These are phyloP conservation scores for Hirsutella thompsonii DNA, from an alignment of 2,329 filamentous ascomycete genomes.

Conservation along the genomic window DNA sequence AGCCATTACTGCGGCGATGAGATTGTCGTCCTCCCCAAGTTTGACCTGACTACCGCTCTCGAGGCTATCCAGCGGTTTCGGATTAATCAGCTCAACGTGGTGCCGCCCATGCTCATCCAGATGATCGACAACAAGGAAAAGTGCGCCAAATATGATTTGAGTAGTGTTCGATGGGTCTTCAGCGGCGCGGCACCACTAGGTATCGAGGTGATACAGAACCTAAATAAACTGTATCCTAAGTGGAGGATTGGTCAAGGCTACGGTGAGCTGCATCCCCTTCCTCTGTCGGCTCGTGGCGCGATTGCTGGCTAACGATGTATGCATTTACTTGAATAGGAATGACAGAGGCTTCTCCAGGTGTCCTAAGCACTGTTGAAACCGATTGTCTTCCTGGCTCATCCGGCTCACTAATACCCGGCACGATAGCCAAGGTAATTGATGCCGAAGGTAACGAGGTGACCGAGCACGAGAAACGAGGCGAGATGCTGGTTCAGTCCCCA, in stretches of 20 bases:
- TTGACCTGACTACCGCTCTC: conserved; percentile 56
- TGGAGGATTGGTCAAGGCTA: conserved; percentile 63
- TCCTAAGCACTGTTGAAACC: conserved; percentile 38
- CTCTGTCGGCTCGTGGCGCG: accelerated
- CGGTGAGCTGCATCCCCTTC: conserved; percentile 29
- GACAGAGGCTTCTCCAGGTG: conserved; percentile 61
- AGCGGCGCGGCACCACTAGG: conserved; percentile 67
- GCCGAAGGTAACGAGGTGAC: conserved; percentile 56
- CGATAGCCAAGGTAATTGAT: conserved; percentile 51
- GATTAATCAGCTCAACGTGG: conserved; percentile 55
- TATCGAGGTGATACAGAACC: conserved; percentile 49
- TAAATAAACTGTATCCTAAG: conserved; percentile 46
- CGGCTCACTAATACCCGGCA: conserved; percentile 51
- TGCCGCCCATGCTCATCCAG: conserved; percentile 67
- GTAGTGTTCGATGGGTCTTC: conserved; percentile 50
- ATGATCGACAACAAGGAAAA: conserved; percentile 50
- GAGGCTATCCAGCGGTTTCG: conserved; percentile 53
- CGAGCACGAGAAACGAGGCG: conserved; percentile 59
- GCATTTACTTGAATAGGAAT: conserved; percentile 34
- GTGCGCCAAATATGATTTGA: conserved; percentile 54
- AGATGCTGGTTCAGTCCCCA: conserved; percentile 67
- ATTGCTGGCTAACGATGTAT: accelerated
- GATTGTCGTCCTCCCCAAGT: conserved; percentile 60
- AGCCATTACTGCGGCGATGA: conserved; percentile 60
- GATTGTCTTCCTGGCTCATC: conserved; percentile 59